A percentile compares a stretch with the other conserved stretches of the same genome.
Conservation (phyloP, 2,329 filamentous ascomycete genomes). For the Scedosporium aurantiacum region DNA sequence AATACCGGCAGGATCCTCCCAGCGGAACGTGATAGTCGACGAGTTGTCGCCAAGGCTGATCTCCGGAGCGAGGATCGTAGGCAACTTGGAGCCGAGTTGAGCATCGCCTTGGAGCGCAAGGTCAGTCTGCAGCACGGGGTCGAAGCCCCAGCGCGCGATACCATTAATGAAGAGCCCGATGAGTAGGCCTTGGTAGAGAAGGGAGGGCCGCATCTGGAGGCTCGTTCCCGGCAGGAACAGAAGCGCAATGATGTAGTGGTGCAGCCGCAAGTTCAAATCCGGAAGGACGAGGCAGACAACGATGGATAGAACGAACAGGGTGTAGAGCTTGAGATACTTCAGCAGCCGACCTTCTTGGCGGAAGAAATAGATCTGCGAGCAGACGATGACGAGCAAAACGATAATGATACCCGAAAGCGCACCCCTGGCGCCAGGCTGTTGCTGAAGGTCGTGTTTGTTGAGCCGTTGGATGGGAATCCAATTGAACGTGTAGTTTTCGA, state of each 20-base stretch:
- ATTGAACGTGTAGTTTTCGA: slow-evolving; percentile 93
- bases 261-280: slow-evolving; percentile 71
- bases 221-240: slow-evolving; percentile 79
- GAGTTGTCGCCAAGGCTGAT: slow-evolving; percentile 35
- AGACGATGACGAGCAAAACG: slow-evolving; percentile 54
- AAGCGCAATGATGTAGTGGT: slow-evolving; percentile 87
- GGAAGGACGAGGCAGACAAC: slow-evolving; percentile 63
- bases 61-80: slow-evolving; percentile 32
- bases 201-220: slow-evolving; percentile 72
- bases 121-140: slow-evolving; percentile 74
- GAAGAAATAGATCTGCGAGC: slow-evolving; percentile 75
- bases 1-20: slow-evolving; percentile 31
- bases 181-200: slow-evolving; percentile 82
- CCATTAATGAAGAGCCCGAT: slow-evolving; percentile 91
- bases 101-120: slow-evolving; percentile 59
- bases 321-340: slow-evolving; percentile 68
- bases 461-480: slow-evolving; percentile 87
- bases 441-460: slow-evolving; percentile 77
- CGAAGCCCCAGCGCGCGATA: slow-evolving; percentile 88
- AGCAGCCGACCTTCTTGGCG: slow-evolving; percentile 73
- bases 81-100: slow-evolving; percentile 52
- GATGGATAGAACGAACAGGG: slow-evolving; percentile 54
- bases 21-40: slow-evolving; percentile 56
- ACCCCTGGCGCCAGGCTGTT: slow-evolving; percentile 79
- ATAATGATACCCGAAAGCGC: slow-evolving; percentile 72